These are phyloP conservation scores for Colletotrichum camelliae DNA, from an alignment of 2,329 filamentous ascomycete genomes.

Conservation along the genomic window DNA sequence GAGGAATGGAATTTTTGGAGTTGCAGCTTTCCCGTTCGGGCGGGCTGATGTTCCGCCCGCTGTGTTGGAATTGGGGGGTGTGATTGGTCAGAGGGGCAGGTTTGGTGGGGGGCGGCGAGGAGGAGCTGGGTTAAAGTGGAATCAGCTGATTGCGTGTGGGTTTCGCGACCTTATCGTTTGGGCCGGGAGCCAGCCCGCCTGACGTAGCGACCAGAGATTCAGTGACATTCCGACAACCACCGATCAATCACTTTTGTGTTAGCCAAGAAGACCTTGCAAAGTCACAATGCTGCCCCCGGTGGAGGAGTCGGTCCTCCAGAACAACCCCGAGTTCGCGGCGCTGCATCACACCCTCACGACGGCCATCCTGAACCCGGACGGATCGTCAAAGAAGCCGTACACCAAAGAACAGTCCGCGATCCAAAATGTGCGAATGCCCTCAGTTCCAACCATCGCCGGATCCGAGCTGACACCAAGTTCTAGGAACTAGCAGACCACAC, in stretches of 20 bases:
- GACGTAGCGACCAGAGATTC: background rate
- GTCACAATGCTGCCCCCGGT: conserved; percentile 61
- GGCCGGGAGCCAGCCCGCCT: background rate
- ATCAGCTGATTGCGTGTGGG: conserved; percentile 40
- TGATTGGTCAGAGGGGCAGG: background rate
- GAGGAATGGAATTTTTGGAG: conserved; percentile 10
- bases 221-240: background rate
- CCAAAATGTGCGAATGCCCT: conserved; percentile 46
- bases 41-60: conserved; percentile 7
- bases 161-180: conserved; percentile 30
- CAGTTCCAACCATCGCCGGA: background rate
- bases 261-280: background rate
- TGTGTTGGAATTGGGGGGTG: background rate
- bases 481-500: conserved; percentile 58
- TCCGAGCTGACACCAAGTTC: background rate
- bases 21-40: conserved; percentile 1
- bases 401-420: conserved; percentile 55
- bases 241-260: background rate
- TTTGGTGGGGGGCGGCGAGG: background rate
- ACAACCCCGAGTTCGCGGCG: conserved; percentile 65
- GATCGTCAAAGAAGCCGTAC: conserved; percentile 58
- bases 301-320: conserved; percentile 57
- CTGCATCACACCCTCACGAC: conserved; percentile 62
- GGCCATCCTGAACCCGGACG: conserved; percentile 60
- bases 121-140: conserved; percentile 1